A percentile compares a stretch with the other conserved stretches of the same genome.
Conservation (phyloP, 345 rosid genomes). For the Aegle marmelos region DNA sequence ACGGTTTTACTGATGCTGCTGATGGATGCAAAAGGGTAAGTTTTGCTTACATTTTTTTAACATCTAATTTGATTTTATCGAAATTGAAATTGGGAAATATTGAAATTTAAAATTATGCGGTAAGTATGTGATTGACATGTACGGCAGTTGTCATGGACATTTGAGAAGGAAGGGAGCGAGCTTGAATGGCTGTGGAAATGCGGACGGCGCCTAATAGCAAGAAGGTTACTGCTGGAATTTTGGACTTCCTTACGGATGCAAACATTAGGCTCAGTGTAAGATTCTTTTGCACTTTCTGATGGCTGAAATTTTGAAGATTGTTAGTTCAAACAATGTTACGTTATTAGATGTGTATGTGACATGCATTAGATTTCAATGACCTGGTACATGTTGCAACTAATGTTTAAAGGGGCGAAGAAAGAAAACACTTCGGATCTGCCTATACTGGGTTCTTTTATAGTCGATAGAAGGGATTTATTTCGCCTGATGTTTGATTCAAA, state of each 20-base stretch:
- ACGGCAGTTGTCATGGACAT: conserved; percentile 82
- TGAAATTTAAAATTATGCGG: neutral
- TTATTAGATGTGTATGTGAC: neutral
- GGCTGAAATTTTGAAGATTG: neutral
- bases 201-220: conserved; percentile 43
- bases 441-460: neutral
- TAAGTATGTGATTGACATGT: neutral
- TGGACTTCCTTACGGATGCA: conserved; percentile 86
- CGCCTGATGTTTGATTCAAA: neutral
- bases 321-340: neutral
- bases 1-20: conserved; percentile 67
- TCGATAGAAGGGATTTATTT: neutral
- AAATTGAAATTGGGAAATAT: neutral
- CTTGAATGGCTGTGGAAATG: conserved; percentile 93
- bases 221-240: conserved; percentile 48
- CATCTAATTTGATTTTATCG: neutral
- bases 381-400: neutral
- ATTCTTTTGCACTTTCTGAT: neutral
- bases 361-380: neutral
- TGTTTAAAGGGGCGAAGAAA: neutral
- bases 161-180: conserved; percentile 84
- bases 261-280: conserved; percentile 80
- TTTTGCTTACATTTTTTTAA: neutral
- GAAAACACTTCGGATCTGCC: neutral
- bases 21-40: conserved; percentile 67